Evolutionary conservation across 257 asterid species (phyloP).

Genomic region (Scutellaria minor): DNA sequence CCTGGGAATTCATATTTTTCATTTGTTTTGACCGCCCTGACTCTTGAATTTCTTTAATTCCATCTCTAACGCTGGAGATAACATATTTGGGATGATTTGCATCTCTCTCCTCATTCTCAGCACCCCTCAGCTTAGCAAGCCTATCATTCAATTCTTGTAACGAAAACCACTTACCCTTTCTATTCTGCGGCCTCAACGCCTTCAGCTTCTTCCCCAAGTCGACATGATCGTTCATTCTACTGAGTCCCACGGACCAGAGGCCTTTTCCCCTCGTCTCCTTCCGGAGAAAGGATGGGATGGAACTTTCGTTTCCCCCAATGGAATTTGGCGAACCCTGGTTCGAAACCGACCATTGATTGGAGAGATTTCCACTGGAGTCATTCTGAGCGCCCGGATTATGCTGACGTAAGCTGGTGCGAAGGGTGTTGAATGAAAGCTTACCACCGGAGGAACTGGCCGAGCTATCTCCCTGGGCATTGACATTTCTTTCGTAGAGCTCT

Average conservation of each 20-base stretch:
- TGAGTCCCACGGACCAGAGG: slow-evolving; percentile 4
- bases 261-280: too few relatives aligned
- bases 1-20: not conserved
- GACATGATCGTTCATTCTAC: slow-evolving; percentile 28
- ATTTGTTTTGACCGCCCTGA: not conserved
- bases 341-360: slow-evolving; percentile 18
- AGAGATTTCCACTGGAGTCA: not conserved
- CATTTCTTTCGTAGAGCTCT: slow-evolving; percentile 43
- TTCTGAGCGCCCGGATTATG: not conserved
- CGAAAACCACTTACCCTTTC: slow-evolving; percentile 68
- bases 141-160: slow-evolving; percentile 71
- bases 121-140: slow-evolving; percentile 51
- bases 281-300: not conserved
- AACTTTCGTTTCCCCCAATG: slow-evolving; percentile 33
- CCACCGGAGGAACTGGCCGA: slow-evolving; percentile 13
- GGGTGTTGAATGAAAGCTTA: not conserved
- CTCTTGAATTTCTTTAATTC: not conserved
- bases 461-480: slow-evolving; percentile 7
- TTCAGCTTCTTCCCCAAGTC: slow-evolving; percentile 69
- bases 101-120: slow-evolving; percentile 37
- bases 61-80: not conserved
- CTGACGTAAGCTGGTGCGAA: slow-evolving; percentile 34
- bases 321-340: not conserved
- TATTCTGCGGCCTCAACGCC: slow-evolving; percentile 65
- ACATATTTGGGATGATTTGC: not conserved